phyloP scores from a whole-genome alignment of 2,329 filamentous ascomycete genomes.

The Trichoderma citrinoviride region DNA sequence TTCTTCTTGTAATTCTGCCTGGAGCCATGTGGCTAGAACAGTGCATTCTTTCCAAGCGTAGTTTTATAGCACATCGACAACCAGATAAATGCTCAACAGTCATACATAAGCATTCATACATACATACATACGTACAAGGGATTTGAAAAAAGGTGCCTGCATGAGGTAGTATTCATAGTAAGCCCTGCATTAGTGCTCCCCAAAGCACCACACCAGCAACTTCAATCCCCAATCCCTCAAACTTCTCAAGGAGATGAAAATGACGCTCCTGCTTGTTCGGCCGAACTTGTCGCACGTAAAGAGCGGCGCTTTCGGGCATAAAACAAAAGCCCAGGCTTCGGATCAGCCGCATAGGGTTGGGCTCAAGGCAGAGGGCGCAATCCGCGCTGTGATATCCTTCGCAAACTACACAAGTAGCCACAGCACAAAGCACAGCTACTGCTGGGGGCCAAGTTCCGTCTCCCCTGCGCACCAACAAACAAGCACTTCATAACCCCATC shows the following conservation, averaged over 20 bases:
- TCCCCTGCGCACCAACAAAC: neutral
- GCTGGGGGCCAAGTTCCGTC: constrained; percentile 4
- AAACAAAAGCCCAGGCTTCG: neutral
- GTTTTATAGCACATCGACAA: no score
- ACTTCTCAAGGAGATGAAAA: neutral
- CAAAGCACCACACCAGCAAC: neutral
- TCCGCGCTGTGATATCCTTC: neutral
- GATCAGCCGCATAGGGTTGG: neutral
- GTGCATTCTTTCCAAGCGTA: no score
- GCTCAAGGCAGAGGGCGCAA: neutral
- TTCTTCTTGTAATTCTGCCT: no score
- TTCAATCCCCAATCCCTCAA: neutral
- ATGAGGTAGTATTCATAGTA: no score
- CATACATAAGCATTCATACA: no score
- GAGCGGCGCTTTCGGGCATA: constrained; percentile 14
- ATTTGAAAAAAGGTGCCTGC: no score
- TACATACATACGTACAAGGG: no score
- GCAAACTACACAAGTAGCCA: neutral
- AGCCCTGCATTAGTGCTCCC: constrained; percentile 6
- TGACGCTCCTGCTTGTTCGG: neutral
- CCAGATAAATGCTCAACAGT: no score
- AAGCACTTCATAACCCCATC: neutral
- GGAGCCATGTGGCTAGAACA: no score
- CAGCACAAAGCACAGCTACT: no score
- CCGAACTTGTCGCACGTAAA: neutral